Conservation (phyloP, 805 yeast species). For the Saccharomycopsis fermentans region DNA sequence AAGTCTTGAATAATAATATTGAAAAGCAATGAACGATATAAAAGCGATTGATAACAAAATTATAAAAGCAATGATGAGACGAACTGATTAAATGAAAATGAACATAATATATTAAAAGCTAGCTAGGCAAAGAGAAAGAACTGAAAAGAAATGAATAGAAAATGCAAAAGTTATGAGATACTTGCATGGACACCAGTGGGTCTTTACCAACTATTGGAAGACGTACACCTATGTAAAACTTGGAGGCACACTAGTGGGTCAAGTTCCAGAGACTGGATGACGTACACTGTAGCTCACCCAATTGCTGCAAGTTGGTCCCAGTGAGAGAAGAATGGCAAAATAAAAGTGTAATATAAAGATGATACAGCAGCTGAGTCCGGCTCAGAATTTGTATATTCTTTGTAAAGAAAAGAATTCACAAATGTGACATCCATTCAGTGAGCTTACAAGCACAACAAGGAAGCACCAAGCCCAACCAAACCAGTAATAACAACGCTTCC, state of each 20-base stretch:
- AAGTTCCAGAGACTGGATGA: not conserved
- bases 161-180: not conserved
- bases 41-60: too few species aligned
- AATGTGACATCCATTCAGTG: not conserved
- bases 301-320: not conserved
- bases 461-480: conserved; percentile 13
- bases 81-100: not conserved
- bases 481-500: conserved; percentile 10
- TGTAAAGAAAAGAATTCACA: too few species aligned
- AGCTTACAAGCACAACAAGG: conserved; percentile 4
- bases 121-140: not conserved
- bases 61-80: too few species aligned
- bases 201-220: not conserved
- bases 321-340: not conserved
- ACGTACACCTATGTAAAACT: not conserved
- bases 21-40: too few species aligned
- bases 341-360: not conserved
- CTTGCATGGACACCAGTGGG: not conserved
- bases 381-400: too few species aligned
- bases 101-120: not conserved
- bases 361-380: not conserved
- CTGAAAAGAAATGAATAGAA: not conserved
- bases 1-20: too few species aligned
- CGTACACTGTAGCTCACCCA: not conserved
- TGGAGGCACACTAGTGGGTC: not conserved